Percentiles rank a stretch among this genome's conserved stretches.
Conservation (phyloP, 257 asterid genomes). For the Sherardia arvensis region DNA sequence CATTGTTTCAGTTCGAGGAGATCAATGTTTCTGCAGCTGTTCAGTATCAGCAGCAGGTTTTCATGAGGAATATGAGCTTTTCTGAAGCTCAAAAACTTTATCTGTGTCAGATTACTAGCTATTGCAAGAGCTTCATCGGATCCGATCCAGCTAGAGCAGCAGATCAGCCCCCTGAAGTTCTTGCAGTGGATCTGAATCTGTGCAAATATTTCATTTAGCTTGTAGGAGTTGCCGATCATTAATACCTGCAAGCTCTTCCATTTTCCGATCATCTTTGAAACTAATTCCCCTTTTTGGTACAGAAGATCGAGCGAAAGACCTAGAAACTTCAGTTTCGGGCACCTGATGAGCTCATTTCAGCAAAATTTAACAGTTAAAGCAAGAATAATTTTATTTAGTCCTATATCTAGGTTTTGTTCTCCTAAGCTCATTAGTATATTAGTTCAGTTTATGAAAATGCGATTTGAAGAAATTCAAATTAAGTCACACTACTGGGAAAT, state of each 20-base stretch:
- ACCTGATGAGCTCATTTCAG: neutral
- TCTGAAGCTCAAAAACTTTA: slow-evolving; percentile 7
- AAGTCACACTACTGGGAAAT: too few relatives aligned
- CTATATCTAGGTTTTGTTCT: too few relatives aligned
- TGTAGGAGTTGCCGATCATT: slow-evolving; percentile 6
- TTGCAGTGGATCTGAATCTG: slow-evolving; percentile 10
- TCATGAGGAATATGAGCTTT: neutral
- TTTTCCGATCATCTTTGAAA: neutral
- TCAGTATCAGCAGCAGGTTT: slow-evolving; percentile 1
- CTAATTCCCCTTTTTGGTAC: slow-evolving; percentile 1
- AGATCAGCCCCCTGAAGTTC: slow-evolving; percentile 7
- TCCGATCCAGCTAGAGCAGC: slow-evolving; percentile 14
- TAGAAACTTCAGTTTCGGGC: slow-evolving; percentile 10
- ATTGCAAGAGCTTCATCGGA: slow-evolving; percentile 9
- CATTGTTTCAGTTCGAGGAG: slow-evolving; percentile 6
- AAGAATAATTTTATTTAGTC: too few relatives aligned
- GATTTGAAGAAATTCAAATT: too few relatives aligned
- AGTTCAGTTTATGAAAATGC: too few relatives aligned
- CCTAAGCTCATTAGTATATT: too few relatives aligned
- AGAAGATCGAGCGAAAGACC: slow-evolving; percentile 8
- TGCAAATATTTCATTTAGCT: slow-evolving; percentile 5
- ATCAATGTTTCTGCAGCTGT: slow-evolving; percentile 7
- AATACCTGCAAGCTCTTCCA: slow-evolving; percentile 7
- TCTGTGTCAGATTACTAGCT: neutral
- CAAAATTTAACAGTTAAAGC: neutral